These are phyloP conservation scores for Magnusiomyces clavatus DNA, from an alignment of 1,139 yeast species.

Conservation along the genomic window DNA sequence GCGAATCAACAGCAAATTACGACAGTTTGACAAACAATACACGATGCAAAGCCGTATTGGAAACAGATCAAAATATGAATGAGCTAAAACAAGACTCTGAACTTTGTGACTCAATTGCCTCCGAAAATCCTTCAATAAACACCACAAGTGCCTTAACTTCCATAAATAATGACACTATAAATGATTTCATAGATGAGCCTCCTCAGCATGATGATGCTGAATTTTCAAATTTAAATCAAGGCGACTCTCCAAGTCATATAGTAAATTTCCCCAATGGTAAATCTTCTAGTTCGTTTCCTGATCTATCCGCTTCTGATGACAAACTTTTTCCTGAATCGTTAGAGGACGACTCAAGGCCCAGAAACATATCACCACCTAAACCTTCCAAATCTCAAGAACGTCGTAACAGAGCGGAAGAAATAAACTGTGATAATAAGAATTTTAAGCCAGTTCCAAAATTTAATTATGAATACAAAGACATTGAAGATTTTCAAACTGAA, in stretches of 20 bases:
- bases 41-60: no score
- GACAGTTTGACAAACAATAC: no score
- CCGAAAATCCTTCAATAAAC: no score
- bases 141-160: no score
- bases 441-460: constrained; percentile 20
- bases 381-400: constrained; percentile 17
- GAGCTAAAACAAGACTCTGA: no score
- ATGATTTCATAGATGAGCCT: no score
- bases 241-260: background rate
- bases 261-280: constrained; percentile 6
- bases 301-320: constrained; percentile 1
- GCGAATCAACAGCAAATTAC: no score
- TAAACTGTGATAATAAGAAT: constrained; percentile 1
- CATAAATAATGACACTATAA: no score
- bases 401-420: constrained; percentile 19
- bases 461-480: constrained; percentile 24
- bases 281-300: constrained; percentile 4
- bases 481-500: constrained; percentile 23
- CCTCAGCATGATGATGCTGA: background rate
- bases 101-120: no score
- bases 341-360: background rate
- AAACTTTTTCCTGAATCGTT: background rate
- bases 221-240: background rate
- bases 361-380: background rate
- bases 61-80: no score